phyloP scores from a whole-genome alignment of 2,329 filamentous ascomycete species.

The Colletotrichum australisinense region DNA sequence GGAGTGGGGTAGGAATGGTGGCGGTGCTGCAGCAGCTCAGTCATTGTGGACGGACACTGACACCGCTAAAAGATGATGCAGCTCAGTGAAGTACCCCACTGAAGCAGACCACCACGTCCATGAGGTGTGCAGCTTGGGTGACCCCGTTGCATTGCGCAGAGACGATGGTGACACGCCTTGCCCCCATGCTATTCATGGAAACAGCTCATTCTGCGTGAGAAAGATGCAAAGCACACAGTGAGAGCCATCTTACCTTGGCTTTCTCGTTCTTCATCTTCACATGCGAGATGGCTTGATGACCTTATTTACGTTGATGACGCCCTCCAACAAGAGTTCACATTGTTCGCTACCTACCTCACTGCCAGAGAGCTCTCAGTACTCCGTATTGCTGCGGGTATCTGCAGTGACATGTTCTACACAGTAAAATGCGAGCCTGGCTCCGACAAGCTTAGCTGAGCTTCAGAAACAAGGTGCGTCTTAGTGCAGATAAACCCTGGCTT shows the following conservation, averaged over 20 bases:
- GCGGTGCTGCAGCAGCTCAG: conserved; percentile 16
- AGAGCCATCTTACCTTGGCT: neutral
- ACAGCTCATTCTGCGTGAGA: neutral
- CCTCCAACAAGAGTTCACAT: neutral
- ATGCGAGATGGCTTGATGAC: neutral
- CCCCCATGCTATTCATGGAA: conserved; percentile 21
- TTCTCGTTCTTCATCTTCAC: neutral
- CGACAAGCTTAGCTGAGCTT: neutral
- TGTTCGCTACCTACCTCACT: neutral
- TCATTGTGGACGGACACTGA: neutral
- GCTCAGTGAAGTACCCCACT: neutral
- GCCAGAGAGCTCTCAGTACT: neutral
- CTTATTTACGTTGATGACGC: neutral
- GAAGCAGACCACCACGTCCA: conserved; percentile 1
- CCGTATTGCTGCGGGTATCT: neutral
- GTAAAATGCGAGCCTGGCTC: neutral
- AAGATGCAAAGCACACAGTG: too few species aligned
- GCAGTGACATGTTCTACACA: neutral
- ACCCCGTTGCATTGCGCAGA: conserved; percentile 14
- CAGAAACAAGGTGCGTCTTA: neutral
- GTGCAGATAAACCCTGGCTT: neutral
- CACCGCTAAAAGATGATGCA: neutral
- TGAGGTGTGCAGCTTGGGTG: too few species aligned
- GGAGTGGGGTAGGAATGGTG: conserved; percentile 31
- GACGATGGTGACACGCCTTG: conserved; percentile 13